A percentile compares a stretch with the other conserved stretches of the same genome.
Conservation (phyloP, 371 early-diverging fungal species). For the Mucor sp. region DNA sequence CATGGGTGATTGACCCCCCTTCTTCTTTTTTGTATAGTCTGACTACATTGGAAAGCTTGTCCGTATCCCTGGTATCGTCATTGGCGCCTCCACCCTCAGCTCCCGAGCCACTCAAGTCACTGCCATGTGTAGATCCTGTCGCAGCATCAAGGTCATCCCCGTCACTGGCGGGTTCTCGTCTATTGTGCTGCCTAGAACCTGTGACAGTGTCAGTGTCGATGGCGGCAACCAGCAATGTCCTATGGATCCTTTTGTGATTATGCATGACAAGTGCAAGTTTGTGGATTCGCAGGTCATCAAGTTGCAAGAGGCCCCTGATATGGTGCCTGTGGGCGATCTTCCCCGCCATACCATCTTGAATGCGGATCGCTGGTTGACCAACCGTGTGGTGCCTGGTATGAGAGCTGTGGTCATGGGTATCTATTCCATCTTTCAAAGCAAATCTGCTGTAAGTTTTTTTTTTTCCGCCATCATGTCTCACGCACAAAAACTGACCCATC, state of each 20-base stretch:
- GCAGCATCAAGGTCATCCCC: slow-evolving; percentile 74
- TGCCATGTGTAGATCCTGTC: slow-evolving; percentile 88
- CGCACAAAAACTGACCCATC: too few species aligned
- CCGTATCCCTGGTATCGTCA: slow-evolving; percentile 96
- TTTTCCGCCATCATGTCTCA: too few species aligned
- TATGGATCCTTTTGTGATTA: slow-evolving; percentile 94
- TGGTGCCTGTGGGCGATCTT: slow-evolving; percentile 98
- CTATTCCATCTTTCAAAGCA: slow-evolving; percentile 87
- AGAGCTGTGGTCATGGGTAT: slow-evolving; percentile 96
- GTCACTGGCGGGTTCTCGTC: slow-evolving; percentile 89
- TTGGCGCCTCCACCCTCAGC: slow-evolving; percentile 90
- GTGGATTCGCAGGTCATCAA: slow-evolving; percentile 99
- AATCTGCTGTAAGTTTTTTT: slow-evolving; percentile 39
- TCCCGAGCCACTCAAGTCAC: slow-evolving; percentile 89
- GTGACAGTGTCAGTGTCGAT: slow-evolving; percentile 56
- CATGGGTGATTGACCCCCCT: neutral
- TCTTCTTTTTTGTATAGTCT: slow-evolving; percentile 54
- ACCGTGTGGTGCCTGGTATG: slow-evolving; percentile 95
- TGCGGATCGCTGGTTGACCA: slow-evolving; percentile 89
- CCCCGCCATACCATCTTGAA: slow-evolving; percentile 95
- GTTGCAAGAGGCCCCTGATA: slow-evolving; percentile 98
- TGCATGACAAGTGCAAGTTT: slow-evolving; percentile 95
- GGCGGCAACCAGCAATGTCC: slow-evolving; percentile 69
- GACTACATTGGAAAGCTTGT: slow-evolving; percentile 92
- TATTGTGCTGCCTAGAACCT: slow-evolving; percentile 83